These are phyloP conservation scores for Hypoxylon sp. DNA, from an alignment of 2,329 filamentous ascomycete species.

Conservation along the genomic window DNA sequence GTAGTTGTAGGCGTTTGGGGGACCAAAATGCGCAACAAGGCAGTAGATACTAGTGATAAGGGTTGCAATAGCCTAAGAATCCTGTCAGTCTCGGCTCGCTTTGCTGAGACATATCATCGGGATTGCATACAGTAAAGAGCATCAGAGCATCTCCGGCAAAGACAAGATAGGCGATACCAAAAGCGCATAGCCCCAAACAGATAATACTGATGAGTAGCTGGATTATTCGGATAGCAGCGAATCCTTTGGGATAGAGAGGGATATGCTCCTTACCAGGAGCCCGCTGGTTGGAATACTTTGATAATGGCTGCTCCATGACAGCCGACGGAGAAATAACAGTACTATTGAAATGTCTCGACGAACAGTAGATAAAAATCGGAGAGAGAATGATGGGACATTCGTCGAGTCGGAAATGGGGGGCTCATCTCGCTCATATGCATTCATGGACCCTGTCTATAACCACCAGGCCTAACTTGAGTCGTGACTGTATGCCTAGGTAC, in stretches of 20 bases:
- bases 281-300: slow-evolving; percentile 54
- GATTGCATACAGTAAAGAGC: slow-evolving; percentile 60
- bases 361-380: not conserved
- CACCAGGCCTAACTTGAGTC: slow-evolving; percentile 14
- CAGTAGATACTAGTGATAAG: slow-evolving; percentile 64
- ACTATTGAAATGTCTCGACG: not conserved
- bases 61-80: slow-evolving; percentile 59
- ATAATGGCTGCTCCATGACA: slow-evolving; percentile 39
- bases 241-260: slow-evolving; percentile 62
- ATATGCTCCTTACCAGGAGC: slow-evolving; percentile 62
- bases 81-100: slow-evolving; percentile 23
- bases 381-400: slow-evolving; percentile 1
- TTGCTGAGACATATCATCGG: slow-evolving; percentile 26
- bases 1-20: slow-evolving; percentile 65
- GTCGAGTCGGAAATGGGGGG: slow-evolving; percentile 1
- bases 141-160: slow-evolving; percentile 50
- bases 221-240: slow-evolving; percentile 61
- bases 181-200: slow-evolving; percentile 64
- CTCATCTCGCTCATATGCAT: slow-evolving; percentile 30
- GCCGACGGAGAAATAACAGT: slow-evolving; percentile 3
- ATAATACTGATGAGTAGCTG: slow-evolving; percentile 64
- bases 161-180: slow-evolving; percentile 57
- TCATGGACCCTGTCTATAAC: slow-evolving; percentile 7
- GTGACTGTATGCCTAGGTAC: slow-evolving; percentile 18
- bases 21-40: slow-evolving; percentile 60